These are phyloP conservation scores for Pseudogymnoascus sp. DNA, from an alignment of 2,329 filamentous ascomycete genomes.

Conservation along the genomic window DNA sequence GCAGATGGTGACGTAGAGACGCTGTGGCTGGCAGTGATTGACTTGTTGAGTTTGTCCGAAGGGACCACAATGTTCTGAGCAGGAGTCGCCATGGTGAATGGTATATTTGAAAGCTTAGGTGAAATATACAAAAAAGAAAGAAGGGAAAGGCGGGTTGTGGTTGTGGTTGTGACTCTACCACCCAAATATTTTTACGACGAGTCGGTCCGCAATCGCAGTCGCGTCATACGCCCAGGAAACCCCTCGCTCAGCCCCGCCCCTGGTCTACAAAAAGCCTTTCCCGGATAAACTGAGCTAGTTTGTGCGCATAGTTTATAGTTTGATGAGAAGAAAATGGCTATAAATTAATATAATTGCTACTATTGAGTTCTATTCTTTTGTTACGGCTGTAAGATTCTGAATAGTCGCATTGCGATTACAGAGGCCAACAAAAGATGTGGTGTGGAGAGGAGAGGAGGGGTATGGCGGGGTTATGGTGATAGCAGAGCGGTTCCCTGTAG, in stretches of 20 bases:
- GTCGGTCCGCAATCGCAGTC: conserved; percentile 6
- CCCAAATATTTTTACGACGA: conserved; percentile 6
- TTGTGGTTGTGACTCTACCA: conserved; percentile 6
- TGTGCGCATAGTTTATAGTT: not conserved
- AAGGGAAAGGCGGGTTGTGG: not conserved
- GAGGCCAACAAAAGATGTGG: not conserved
- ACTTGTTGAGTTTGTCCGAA: conserved; percentile 31
- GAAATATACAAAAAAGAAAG: not conserved
- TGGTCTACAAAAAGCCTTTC: not conserved
- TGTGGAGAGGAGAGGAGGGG: not conserved
- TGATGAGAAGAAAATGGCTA: not conserved
- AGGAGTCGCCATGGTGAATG: conserved; percentile 25
- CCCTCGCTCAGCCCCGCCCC: conserved; percentile 8
- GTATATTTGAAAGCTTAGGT: conserved; percentile 8
- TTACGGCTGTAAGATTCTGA: not conserved
- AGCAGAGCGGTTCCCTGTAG: not conserved
- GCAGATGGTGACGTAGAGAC: conserved; percentile 70
- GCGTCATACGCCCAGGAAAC: conserved; percentile 5
- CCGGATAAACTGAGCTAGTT: not conserved
- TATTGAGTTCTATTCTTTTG: not conserved
- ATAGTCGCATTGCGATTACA: not conserved
- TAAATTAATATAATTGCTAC: not conserved
- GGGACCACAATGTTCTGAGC: conserved; percentile 44
- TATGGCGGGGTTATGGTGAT: conserved; percentile 7
- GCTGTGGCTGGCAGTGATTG: conserved; percentile 55